Evolutionary conservation across 2,329 filamentous ascomycete genomes (phyloP).

Genomic region (Fusarium dimerum): DNA sequence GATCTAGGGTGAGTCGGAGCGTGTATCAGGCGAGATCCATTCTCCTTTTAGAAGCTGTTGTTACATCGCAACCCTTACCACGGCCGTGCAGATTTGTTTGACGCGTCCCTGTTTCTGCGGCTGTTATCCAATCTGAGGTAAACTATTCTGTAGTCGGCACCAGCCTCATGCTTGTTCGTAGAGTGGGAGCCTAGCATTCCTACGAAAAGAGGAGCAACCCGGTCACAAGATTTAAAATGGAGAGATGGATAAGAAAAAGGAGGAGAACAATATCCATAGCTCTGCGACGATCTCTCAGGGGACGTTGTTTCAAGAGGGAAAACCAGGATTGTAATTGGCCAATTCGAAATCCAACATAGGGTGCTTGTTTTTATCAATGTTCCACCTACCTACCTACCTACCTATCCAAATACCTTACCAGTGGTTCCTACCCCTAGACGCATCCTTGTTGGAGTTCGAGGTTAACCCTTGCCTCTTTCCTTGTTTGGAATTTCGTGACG

Average conservation of each 20-base stretch:
- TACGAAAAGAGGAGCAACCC: background rate
- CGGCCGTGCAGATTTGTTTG: background rate
- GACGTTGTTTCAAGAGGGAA: background rate
- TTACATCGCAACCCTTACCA: background rate
- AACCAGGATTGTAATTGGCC: background rate
- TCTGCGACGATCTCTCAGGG: background rate
- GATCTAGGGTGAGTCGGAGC: conserved; percentile 29
- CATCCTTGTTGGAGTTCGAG: background rate
- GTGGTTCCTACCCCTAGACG: background rate
- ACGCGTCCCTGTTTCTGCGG: background rate
- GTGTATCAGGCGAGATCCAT: conserved; percentile 23
- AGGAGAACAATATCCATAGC: background rate
- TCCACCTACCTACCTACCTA: no score
- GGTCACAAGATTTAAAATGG: background rate
- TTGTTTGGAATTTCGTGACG: background rate
- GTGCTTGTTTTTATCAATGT: background rate
- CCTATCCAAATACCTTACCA: no score
- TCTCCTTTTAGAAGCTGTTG: background rate
- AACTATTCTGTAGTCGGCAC: background rate
- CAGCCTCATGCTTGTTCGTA: background rate
- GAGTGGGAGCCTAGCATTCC: background rate
- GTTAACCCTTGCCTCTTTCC: background rate
- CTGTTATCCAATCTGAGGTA: background rate
- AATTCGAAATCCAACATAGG: background rate
- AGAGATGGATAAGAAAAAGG: background rate